Conservation (phyloP, 73 alveolate genomes). For the Paramecium bursaria region DNA sequence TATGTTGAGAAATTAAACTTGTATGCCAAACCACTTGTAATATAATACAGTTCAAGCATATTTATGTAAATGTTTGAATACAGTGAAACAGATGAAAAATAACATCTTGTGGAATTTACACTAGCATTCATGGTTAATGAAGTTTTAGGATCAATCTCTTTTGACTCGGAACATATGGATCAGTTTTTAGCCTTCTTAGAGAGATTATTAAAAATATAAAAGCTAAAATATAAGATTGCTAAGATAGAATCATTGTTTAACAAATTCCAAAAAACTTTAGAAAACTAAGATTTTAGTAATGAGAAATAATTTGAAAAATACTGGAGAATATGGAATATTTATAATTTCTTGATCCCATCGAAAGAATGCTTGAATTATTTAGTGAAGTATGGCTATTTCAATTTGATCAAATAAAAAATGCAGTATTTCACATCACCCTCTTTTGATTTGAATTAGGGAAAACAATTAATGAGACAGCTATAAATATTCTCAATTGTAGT, state of each 20-base stretch:
- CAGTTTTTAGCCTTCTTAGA: constrained; percentile 34
- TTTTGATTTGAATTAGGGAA: constrained; percentile 18
- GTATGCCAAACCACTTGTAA: constrained; percentile 37
- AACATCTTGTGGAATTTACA: constrained; percentile 55
- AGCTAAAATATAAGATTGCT: constrained; percentile 52
- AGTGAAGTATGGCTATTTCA: constrained; percentile 55
- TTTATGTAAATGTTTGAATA: constrained; percentile 60
- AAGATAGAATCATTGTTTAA: constrained; percentile 41
- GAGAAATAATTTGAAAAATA: constrained; percentile 56
- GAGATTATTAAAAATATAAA: constrained; percentile 29
- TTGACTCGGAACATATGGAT: constrained; percentile 61
- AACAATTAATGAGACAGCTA: background rate
- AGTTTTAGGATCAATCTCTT: background rate
- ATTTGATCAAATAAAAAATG: constrained; percentile 35
- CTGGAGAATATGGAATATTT: constrained; percentile 60
- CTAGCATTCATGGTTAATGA: constrained; percentile 51
- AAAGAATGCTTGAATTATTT: constrained; percentile 52
- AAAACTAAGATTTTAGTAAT: constrained; percentile 33
- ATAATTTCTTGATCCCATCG: constrained; percentile 41
- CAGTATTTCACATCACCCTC: constrained; percentile 15
- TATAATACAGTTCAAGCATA: constrained; percentile 38
- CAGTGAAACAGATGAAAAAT: constrained; percentile 48
- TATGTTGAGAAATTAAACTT: constrained; percentile 42
- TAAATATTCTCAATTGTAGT: constrained; percentile 35
- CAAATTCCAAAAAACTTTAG: constrained; percentile 44